Base-by-base conservation (phyloP, 2,329 filamentous ascomycete genomes). In the Nemania sp. region DNA sequence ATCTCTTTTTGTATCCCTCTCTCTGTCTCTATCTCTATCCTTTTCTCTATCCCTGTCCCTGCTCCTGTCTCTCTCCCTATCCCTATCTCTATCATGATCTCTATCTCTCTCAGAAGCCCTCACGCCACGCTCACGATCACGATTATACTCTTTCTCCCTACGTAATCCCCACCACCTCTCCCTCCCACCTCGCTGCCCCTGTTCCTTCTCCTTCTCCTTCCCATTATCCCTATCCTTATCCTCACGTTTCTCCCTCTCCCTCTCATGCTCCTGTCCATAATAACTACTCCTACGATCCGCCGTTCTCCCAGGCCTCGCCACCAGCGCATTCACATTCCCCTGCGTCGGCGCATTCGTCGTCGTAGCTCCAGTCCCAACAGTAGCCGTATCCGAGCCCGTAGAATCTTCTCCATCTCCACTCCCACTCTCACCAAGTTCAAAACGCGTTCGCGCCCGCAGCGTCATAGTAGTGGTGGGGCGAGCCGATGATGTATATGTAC, bases 231-330 rank as follows among this genome's bases (percentile, higher is more conserved):
- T n/a, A n/a, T n/a, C n/a, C n/a, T n/a, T n/a, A n/a, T n/a, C n/a
- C n/a, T n/a, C n/a, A n/a, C n/a, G n/a, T n/a, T n/a, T n/a, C 6
- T 43, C 48, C 2, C 33, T 37, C 14, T 42, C 41, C 3, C 44
- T 44, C 12, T 54, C 46, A 9, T 30, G 39, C 6, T 56, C 52
- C 3, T 41, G 17, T 19, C 52, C 52, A 19, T 54, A 46, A 8
- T 54, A 54, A 22, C 46, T 53, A 11, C 48, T 36, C 40, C 52
- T 45, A n/a, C 55, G 37, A 26, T 57, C 54, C 8, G 20, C 5
- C 36, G n/a, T n/a, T n/a, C 49, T 22, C n/a, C 23, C 31, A 3
- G 39, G 31, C 31, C 54, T 28, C 5, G 55, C 41, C 20, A 52
- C n/a, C n/a, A n/a, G n/a, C n/a, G n/a, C n/a, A n/a, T n/a, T n/a